Conservation (phyloP, 208 protist genomes). For the Strigomonas oncopelti region DNA sequence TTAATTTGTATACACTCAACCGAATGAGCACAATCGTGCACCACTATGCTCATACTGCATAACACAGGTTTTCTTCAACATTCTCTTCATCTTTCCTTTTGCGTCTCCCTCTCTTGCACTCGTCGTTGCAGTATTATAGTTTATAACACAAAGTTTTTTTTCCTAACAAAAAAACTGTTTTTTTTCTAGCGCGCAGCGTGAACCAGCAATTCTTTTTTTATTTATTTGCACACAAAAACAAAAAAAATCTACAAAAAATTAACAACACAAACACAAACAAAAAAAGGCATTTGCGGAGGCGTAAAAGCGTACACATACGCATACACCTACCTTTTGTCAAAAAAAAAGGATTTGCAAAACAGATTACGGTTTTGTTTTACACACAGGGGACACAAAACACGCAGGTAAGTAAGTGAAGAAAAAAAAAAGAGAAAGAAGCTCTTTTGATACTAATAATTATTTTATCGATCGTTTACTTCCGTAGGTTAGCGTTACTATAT, state of each 20-base stretch:
- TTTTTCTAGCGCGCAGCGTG: too few relatives aligned
- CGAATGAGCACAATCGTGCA: too few relatives aligned
- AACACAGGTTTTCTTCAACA: too few relatives aligned
- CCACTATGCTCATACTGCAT: too few relatives aligned
- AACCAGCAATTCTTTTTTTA: slow-evolving; percentile 14
- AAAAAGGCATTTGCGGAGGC: neutral
- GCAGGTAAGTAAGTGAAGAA: neutral
- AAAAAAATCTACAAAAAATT: neutral
- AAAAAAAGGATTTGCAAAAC: neutral
- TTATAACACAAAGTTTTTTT: neutral
- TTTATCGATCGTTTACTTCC: too few relatives aligned
- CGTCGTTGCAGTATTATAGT: slow-evolving; percentile 2
- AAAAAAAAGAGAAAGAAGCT: slow-evolving; percentile 1
- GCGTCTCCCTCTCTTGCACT: neutral
- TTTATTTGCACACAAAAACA: slow-evolving; percentile 1
- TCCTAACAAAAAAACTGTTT: slow-evolving; percentile 8
- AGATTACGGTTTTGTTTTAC: neutral
- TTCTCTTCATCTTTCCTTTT: too few relatives aligned
- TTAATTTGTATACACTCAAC: too few relatives aligned
- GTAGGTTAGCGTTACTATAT: slow-evolving; percentile 18
- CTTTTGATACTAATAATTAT: neutral
- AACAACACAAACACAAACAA: slow-evolving; percentile 3
- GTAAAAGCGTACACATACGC: too few relatives aligned
- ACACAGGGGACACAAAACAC: neutral
- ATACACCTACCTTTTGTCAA: neutral